Evolutionary conservation across 148 eudicot genomes (phyloP).

Genomic region (Salicornia ramosissima): DNA sequence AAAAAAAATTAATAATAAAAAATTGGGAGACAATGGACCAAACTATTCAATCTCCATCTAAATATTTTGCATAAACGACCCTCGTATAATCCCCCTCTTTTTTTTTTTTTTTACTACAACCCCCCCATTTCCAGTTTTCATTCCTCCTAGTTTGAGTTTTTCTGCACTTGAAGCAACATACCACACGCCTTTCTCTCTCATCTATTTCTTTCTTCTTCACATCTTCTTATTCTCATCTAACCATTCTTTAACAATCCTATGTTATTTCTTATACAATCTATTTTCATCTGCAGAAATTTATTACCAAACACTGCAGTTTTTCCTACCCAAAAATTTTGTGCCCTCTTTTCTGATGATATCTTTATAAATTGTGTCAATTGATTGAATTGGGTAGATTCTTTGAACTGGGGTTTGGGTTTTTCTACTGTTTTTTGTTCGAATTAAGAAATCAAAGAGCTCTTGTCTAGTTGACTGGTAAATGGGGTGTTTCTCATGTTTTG

Average conservation of each 20-base stretch:
- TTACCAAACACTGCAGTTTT: neutral
- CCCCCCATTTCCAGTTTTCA: neutral
- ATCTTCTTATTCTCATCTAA: neutral
- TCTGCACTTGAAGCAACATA: neutral
- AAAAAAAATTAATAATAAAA: too few species aligned
- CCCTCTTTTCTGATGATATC: neutral
- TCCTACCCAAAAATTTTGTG: neutral
- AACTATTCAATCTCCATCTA: too few species aligned
- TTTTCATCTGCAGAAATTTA: neutral
- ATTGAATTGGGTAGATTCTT: slow-evolving; percentile 5
- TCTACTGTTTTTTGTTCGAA: slow-evolving; percentile 1
- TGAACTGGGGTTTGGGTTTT: neutral
- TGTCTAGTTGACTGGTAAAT: slow-evolving; percentile 19
- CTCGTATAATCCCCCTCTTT: too few species aligned
- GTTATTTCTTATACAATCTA: neutral
- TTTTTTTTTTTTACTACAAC: too few species aligned
- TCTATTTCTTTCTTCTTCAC: neutral
- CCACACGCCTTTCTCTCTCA: slow-evolving; percentile 6
- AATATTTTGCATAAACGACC: too few species aligned
- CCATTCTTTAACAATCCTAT: neutral
- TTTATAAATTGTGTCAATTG: neutral
- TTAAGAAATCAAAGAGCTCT: neutral
- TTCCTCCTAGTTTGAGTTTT: neutral
- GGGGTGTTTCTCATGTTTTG: slow-evolving; percentile 95
- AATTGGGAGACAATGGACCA: too few species aligned